A percentile compares a stretch with the other conserved stretches of the same genome.
These are phyloP conservation scores for Alternaria postmessia DNA, from an alignment of 2,329 filamentous ascomycete genomes.

Conservation along the genomic window DNA sequence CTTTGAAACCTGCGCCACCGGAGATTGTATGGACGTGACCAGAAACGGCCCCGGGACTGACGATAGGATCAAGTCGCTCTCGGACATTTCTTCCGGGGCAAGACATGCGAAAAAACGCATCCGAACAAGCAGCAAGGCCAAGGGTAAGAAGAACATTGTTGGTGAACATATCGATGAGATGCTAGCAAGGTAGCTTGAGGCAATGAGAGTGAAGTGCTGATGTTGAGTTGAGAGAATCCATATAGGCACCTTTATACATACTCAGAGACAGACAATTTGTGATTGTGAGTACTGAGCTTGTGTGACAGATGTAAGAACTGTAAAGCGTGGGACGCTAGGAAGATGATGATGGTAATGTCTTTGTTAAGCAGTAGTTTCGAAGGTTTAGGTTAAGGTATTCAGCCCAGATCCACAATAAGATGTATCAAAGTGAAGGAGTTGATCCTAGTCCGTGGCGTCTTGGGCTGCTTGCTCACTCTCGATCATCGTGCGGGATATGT, in stretches of 20 bases:
- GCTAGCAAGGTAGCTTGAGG: not conserved
- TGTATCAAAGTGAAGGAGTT: not conserved
- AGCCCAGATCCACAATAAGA: not conserved
- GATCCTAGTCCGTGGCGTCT: not conserved
- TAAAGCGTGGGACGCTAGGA: constrained; percentile 1
- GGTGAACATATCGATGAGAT: constrained; percentile 22
- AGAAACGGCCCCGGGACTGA: constrained; percentile 66
- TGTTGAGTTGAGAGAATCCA: not conserved
- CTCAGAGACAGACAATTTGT: not conserved
- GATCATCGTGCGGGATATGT: not conserved
- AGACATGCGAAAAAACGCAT: constrained; percentile 42
- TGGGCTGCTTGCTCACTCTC: not conserved
- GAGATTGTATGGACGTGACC: constrained; percentile 75
- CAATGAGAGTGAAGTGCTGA: not conserved
- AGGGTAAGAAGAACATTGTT: constrained; percentile 23
- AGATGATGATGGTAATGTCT: not conserved
- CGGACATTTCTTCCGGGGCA: constrained; percentile 39
- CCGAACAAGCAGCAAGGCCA: constrained; percentile 18
- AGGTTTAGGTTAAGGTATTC: not conserved
- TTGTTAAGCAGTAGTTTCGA: constrained; percentile 2
- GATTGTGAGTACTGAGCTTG: not conserved
- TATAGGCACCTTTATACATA: not conserved
- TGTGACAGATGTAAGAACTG: constrained; percentile 1
- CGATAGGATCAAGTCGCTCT: constrained; percentile 72
- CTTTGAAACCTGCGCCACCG: constrained; percentile 73